Conservation (phyloP, 306 rosid species). For the Albizia julibrissin region DNA sequence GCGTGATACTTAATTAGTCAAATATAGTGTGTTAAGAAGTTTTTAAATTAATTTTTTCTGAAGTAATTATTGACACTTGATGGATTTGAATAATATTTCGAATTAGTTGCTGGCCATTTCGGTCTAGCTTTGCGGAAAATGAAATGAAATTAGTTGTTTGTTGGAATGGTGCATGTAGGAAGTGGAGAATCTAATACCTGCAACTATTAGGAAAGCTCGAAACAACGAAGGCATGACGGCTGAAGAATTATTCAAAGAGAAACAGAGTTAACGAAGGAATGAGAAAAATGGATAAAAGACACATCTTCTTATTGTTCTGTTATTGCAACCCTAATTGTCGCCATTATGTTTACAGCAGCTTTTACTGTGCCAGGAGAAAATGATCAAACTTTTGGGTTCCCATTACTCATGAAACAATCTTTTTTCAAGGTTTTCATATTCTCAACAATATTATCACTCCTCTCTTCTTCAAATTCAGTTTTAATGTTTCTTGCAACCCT, state of each 20-base stretch:
- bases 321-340: too few species aligned
- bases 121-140: too few species aligned
- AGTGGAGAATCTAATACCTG: neutral
- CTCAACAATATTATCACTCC: neutral
- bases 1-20: too few species aligned
- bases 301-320: neutral
- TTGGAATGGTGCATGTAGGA: neutral
- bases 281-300: slow-evolving; percentile 23
- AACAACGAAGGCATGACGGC: neutral
- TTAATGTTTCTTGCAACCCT: neutral
- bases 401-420: neutral
- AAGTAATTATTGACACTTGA: too few species aligned
- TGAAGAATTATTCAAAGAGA: neutral
- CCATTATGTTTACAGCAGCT: too few species aligned
- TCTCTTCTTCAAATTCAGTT: slow-evolving; percentile 11
- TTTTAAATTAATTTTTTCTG: too few species aligned
- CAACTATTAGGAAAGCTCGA: neutral
- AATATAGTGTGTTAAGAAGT: too few species aligned
- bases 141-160: too few species aligned
- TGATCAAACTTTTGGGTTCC: too few species aligned
- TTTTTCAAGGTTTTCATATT: neutral
- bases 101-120: too few species aligned
- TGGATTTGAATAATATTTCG: too few species aligned
- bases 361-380: too few species aligned
- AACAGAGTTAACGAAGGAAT: neutral